Percentiles rank a stretch among this genome's conserved stretches.
phyloP scores from a whole-genome alignment of 257 asterid species.

The Solanum clarkiae region DNA sequence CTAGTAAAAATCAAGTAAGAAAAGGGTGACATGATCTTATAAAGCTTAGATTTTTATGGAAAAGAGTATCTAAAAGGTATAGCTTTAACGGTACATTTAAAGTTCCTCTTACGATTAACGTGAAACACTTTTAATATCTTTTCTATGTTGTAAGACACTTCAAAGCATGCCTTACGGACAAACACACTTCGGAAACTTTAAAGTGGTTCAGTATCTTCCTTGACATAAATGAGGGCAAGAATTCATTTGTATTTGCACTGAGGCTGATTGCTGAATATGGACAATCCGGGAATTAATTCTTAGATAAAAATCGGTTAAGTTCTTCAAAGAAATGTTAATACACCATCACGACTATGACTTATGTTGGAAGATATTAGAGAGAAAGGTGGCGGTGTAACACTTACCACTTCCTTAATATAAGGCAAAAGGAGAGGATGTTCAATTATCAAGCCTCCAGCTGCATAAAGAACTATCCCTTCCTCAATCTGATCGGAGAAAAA shows the following conservation, averaged over 20 bases:
- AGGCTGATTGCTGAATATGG: background rate
- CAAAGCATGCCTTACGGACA: background rate
- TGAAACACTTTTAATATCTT: background rate
- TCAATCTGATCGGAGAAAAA: constrained; percentile 41
- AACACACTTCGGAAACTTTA: background rate
- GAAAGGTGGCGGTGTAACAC: constrained; percentile 4
- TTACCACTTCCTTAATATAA: constrained; percentile 41
- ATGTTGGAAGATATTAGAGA: background rate
- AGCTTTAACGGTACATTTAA: background rate
- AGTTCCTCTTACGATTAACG: background rate
- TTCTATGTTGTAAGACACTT: background rate
- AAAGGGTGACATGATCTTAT: background rate
- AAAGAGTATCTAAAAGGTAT: background rate
- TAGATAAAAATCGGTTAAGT: background rate
- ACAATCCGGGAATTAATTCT: background rate
- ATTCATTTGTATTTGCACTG: background rate
- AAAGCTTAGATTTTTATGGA: background rate
- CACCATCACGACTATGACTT: background rate
- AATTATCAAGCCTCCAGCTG: constrained; percentile 87
- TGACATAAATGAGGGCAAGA: background rate
- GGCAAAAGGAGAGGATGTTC: constrained; percentile 85
- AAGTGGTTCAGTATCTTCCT: background rate
- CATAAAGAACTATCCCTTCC: constrained; percentile 72
- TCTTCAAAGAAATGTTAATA: background rate
- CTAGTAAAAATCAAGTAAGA: background rate